phyloP scores from a whole-genome alignment of 352 stramenopile genomes.

The Phytophthora sp. region DNA sequence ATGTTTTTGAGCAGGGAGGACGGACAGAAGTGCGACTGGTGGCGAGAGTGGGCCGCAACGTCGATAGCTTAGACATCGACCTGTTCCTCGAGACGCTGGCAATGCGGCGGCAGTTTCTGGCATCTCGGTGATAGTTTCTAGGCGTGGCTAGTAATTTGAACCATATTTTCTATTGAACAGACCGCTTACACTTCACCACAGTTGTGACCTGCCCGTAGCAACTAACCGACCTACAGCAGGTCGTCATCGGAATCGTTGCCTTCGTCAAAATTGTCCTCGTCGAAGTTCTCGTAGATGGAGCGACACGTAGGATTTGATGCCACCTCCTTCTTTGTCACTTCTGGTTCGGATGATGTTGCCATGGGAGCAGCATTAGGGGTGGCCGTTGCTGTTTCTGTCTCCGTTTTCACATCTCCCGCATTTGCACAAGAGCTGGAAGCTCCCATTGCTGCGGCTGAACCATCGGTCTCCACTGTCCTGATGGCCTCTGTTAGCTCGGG shows the following conservation, averaged over 20 bases:
- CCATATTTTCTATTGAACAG: conserved; percentile 22
- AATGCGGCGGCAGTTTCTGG: conserved; percentile 78
- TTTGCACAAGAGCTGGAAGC: neutral
- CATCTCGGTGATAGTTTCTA: conserved; percentile 37
- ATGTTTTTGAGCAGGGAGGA: conserved; percentile 10
- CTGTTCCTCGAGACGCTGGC: conserved; percentile 77
- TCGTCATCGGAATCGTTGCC: conserved; percentile 71
- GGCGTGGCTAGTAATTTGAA: conserved; percentile 1
- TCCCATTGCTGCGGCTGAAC: neutral
- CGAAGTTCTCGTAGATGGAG: conserved; percentile 81
- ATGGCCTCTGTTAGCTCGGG: conserved; percentile 52
- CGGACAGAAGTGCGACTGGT: conserved; percentile 60
- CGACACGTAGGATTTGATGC: conserved; percentile 7
- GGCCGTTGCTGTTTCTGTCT: neutral
- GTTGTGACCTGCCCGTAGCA: neutral
- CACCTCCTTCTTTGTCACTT: neutral
- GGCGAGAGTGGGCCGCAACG: conserved; percentile 75
- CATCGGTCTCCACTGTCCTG: conserved; percentile 3
- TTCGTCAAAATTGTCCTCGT: conserved; percentile 57
- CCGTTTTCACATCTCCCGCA: neutral
- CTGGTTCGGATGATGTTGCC: conserved; percentile 3
- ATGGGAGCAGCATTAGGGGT: conserved; percentile 1
- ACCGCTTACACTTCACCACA: neutral
- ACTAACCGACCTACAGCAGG: conserved; percentile 56
- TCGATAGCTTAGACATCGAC: conserved; percentile 83